Base-by-base conservation (phyloP, 2,329 filamentous ascomycete genomes). In the Coniochaeta sp. region DNA sequence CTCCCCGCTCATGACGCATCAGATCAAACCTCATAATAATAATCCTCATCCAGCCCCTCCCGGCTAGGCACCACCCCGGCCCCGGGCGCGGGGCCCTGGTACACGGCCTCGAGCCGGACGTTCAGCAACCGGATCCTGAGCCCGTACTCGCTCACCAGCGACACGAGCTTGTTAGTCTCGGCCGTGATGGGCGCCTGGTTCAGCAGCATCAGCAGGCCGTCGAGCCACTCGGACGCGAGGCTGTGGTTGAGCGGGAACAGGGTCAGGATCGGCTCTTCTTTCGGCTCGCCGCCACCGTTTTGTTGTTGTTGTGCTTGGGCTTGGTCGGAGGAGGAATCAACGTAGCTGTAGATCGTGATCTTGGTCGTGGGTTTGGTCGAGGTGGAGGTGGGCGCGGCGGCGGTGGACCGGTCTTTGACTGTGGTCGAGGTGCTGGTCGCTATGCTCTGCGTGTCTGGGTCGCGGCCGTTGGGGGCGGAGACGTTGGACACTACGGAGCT, bases 101-200 rank as follows among this genome's bases (percentile, higher is more conserved):
- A 81, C 6, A 76, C 77, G 49, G 82, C 87, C 65, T 97, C 90
- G 71, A 91, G 87, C 51, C 90, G 77, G 38, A 99, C 87, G 67
- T 97, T 99, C 60, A 99, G 74, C 64, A 99, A 71, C 35, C 94
- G 78, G 56, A 99, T 95, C 74, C 95, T 95, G 56, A 97, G 73
- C 4, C 94, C 91, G 65, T 96, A 97, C 59, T 95, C 88, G 63
- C 85, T 84, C 54, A 97, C 88, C 61, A 96, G 73, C 51, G 85
- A 83, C 51, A 96, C 86, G 55, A 97, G 73, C 68, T 94, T 95
- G 65, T 87, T 92, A 31, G 94, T 97, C 71, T 97, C 92, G 3
- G 91, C 83, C n/a, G 94, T 99, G 65, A 99, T 96, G 18, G 94
- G 94, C 53, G 91, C 83, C 69, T 99, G 94, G 64, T 95, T 91